Conservation (phyloP, 1,284 basidiomycete genomes). For the Quambalaria eucalypti region DNA sequence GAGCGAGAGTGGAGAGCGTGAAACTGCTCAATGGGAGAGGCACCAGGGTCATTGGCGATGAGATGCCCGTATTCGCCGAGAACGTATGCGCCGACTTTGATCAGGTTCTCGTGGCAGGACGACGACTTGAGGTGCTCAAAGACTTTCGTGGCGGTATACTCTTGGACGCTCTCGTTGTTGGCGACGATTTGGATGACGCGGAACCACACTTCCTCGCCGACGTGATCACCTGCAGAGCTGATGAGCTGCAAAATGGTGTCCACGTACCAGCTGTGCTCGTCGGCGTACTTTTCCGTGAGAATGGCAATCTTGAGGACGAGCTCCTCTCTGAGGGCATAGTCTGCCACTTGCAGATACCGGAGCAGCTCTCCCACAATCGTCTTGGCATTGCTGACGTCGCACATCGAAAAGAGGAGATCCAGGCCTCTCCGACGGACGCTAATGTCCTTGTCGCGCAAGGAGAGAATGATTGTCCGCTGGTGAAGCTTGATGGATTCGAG, state of each 20-base stretch:
- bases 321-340: slow-evolving; percentile 90
- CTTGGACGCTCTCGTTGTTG: slow-evolving; percentile 82
- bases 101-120: slow-evolving; percentile 88
- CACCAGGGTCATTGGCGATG: slow-evolving; percentile 86
- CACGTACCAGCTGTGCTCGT: slow-evolving; percentile 53
- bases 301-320: slow-evolving; percentile 99
- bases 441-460: slow-evolving; percentile 91
- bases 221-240: slow-evolving; percentile 91
- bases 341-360: slow-evolving; percentile 82
- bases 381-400: slow-evolving; percentile 88
- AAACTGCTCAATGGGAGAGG: slow-evolving; percentile 90
- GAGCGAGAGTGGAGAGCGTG: slow-evolving; percentile 88
- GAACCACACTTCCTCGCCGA: slow-evolving; percentile 98
- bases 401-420: slow-evolving; percentile 97
- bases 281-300: slow-evolving; percentile 92
- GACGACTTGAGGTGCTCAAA: slow-evolving; percentile 80
- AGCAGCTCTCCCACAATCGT: slow-evolving; percentile 88
- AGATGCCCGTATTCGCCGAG: slow-evolving; percentile 89
- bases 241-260: slow-evolving; percentile 69
- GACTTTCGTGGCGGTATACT: slow-evolving; percentile 88
- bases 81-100: slow-evolving; percentile 94
- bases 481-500: slow-evolving; percentile 88
- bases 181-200: slow-evolving; percentile 96
- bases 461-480: slow-evolving; percentile 87
- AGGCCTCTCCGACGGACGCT: slow-evolving; percentile 87